Base-by-base conservation (phyloP, 345 rosid genomes). In the Viola odorata region DNA sequence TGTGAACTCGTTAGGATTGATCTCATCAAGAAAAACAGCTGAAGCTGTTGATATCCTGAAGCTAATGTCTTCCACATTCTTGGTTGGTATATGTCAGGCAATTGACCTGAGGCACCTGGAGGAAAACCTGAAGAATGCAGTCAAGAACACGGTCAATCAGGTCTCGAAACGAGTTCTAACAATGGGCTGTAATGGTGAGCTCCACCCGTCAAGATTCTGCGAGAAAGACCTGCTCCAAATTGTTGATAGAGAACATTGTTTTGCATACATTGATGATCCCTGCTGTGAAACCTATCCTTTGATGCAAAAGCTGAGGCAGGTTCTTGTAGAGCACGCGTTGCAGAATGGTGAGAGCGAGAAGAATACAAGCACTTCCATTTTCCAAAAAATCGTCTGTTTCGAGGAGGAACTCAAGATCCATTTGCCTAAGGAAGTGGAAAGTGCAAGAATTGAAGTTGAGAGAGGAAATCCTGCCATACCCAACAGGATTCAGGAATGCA, bases 71-170 rank as follows among this genome's bases (percentile, higher is more conserved):
- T 56, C 76, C 9, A 73, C 69, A 6, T 73, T 11, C 54, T 53
- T 73, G 53, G 76, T 73, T 41, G 72, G 69, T 53, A 55, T 73
- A 5, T 73, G 76, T 36, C 76, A 73, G 44, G 76, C 76, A 3
- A 17, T 73, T 36, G 76, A 73, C 55, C 32, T 73, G 38, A 73
- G 76, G 72, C 69, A 73, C 56, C 38, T 73, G 47, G 76, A 73
- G 47, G 76, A 73, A 44, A 73, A 67, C 48, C 59, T 73, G 37
- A 73, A 73, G 61, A 53, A n/a, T 55, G 45, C 45, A 0, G 69
- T 67, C 3, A 73, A 73, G 62, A 73, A 58, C 65, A 62, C 65
- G 0, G 72, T 73, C 2, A 67, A 62, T 8, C 76, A 73, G 13
- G 65, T 73, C 54, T 65, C 76, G 0, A 73, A 67, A 37, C 57